Evolutionary conservation across 2,329 filamentous ascomycete species (phyloP).

Genomic region (Pseudogymnoascus sp.): DNA sequence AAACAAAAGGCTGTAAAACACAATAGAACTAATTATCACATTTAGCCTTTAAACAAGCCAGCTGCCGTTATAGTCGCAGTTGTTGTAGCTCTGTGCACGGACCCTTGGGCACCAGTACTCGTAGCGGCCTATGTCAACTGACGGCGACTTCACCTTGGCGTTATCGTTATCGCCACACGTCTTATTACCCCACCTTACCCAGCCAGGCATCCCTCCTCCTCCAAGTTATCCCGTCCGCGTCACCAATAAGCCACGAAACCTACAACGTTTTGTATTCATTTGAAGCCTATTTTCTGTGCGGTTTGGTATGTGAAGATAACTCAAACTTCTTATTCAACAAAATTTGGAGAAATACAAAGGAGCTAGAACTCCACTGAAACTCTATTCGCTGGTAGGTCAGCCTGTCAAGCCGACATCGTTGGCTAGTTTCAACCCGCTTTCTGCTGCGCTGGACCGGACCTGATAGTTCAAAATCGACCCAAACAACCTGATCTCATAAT

Average conservation of each 20-base stretch:
- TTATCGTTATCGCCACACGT: constrained; percentile 1
- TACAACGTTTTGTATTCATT: neutral
- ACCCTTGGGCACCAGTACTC: constrained; percentile 1
- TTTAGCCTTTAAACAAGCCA: neutral
- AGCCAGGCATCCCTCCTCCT: constrained; percentile 3
- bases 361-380: neutral
- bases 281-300: neutral
- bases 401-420: constrained; percentile 2
- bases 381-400: constrained; percentile 3
- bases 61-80: neutral
- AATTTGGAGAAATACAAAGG: neutral
- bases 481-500: constrained; percentile 6
- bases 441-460: constrained; percentile 1
- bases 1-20: neutral
- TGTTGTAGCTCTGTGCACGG: neutral
- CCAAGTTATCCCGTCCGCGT: constrained; percentile 2
- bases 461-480: constrained; percentile 4
- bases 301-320: neutral
- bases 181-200: constrained; percentile 1
- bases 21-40: neutral
- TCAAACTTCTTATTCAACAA: neutral
- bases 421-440: constrained; percentile 3
- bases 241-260: neutral
- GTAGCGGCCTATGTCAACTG: neutral
- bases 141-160: constrained; percentile 1